Percentiles rank a stretch among this genome's conserved stretches.
phyloP scores from a whole-genome alignment of 2,329 filamentous ascomycete species.

The Apiospora aurea region DNA sequence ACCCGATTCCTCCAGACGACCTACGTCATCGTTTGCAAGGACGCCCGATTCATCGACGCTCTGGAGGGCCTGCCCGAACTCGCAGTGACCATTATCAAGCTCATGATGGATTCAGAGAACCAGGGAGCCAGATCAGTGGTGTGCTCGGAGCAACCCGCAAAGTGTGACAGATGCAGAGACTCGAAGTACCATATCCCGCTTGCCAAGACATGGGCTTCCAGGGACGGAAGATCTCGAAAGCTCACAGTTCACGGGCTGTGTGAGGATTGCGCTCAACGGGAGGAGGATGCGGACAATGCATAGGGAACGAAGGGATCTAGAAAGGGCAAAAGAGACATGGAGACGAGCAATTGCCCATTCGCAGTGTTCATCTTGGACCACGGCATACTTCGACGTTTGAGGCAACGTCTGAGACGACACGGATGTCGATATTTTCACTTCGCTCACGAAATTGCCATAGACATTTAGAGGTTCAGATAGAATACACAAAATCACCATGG shows the following conservation, averaged over 20 bases:
- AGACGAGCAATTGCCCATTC: too few species aligned
- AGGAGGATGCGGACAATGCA: too few species aligned
- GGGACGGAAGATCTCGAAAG: background rate
- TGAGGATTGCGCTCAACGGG: background rate
- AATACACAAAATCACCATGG: rapidly evolving
- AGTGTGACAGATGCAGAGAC: background rate
- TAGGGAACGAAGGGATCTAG: too few species aligned
- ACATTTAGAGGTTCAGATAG: background rate
- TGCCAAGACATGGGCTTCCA: background rate
- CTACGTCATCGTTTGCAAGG: too few species aligned
- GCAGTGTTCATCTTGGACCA: too few species aligned
- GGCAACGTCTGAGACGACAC: too few species aligned
- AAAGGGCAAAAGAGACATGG: background rate
- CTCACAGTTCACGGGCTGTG: background rate
- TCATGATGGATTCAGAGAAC: background rate
- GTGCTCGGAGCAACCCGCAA: background rate
- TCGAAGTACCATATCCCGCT: too few species aligned
- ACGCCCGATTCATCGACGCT: background rate
- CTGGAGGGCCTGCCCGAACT: background rate
- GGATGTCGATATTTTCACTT: too few species aligned
- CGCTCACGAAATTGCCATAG: background rate
- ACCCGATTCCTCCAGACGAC: too few species aligned
- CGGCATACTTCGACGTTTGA: too few species aligned
- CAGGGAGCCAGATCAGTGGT: background rate
- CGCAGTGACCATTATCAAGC: background rate